Conservation (phyloP, 345 rosid genomes). For the Eucalyptus polybractea region DNA sequence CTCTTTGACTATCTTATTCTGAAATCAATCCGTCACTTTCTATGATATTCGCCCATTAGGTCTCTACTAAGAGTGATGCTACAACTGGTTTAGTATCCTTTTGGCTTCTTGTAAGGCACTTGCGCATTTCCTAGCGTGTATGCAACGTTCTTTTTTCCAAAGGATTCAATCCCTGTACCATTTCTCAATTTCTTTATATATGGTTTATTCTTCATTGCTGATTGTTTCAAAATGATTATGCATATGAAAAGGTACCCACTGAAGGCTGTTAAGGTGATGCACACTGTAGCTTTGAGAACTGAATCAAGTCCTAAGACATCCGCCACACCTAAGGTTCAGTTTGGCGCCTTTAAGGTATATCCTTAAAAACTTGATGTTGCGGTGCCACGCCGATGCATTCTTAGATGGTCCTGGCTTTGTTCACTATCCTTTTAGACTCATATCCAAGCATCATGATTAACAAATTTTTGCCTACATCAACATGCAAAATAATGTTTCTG, state of each 20-base stretch:
- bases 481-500: background rate
- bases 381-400: background rate
- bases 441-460: background rate
- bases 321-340: constrained; percentile 32
- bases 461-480: background rate
- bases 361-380: background rate
- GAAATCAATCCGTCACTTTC: background rate
- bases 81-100: background rate
- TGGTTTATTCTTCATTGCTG: background rate
- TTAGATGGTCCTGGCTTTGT: background rate
- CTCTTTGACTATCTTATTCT: background rate
- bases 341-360: constrained; percentile 45
- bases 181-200: background rate
- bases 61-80: background rate
- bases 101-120: background rate
- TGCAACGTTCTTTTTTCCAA: background rate
- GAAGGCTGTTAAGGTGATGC: constrained; percentile 95
- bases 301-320: constrained; percentile 67
- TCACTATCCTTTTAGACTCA: background rate
- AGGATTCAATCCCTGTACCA: background rate
- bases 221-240: background rate
- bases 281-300: constrained; percentile 79
- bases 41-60: background rate
- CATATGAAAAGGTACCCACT: constrained; percentile 51
- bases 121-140: background rate